phyloP scores from a whole-genome alignment of 768 basidiomycete species.

The Xerocomus spinulosus region DNA sequence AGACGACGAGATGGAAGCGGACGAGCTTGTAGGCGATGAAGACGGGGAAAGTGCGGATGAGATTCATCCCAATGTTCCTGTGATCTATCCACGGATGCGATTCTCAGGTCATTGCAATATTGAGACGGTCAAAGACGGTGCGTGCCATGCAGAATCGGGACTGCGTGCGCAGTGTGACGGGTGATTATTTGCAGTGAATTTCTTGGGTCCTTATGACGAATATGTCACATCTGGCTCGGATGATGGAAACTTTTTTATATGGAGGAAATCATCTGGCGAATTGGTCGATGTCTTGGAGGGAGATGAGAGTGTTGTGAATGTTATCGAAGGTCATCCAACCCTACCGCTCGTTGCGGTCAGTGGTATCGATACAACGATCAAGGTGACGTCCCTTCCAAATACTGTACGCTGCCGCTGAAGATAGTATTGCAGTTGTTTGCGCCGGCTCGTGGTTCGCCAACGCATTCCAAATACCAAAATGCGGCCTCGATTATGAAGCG shows the following conservation, averaged over 20 bases:
- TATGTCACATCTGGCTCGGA: constrained; percentile 81
- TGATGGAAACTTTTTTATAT: constrained; percentile 84
- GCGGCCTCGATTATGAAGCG: constrained; percentile 51
- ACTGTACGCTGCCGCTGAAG: neutral
- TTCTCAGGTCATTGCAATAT: constrained; percentile 74
- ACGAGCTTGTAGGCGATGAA: constrained; percentile 31
- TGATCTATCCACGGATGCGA: constrained; percentile 58
- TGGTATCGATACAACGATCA: constrained; percentile 83
- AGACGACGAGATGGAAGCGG: constrained; percentile 21
- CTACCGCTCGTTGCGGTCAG: constrained; percentile 80
- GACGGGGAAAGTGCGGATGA: constrained; percentile 27
- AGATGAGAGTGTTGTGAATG: constrained; percentile 77
- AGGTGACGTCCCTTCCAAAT: constrained; percentile 42
- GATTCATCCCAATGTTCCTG: constrained; percentile 37
- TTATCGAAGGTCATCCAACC: constrained; percentile 76
- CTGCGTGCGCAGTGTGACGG: neutral
- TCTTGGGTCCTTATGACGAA: constrained; percentile 74
- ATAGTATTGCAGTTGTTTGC: constrained; percentile 55
- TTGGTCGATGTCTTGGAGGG: constrained; percentile 81
- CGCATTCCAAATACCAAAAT: constrained; percentile 51
- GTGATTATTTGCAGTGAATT: constrained; percentile 64
- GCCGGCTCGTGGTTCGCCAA: constrained; percentile 43
- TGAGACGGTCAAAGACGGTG: constrained; percentile 85
- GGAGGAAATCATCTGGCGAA: constrained; percentile 63
- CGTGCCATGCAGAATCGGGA: constrained; percentile 18